These are phyloP conservation scores for Arctium minus DNA, from an alignment of 129 eudicot species.

Conservation along the genomic window DNA sequence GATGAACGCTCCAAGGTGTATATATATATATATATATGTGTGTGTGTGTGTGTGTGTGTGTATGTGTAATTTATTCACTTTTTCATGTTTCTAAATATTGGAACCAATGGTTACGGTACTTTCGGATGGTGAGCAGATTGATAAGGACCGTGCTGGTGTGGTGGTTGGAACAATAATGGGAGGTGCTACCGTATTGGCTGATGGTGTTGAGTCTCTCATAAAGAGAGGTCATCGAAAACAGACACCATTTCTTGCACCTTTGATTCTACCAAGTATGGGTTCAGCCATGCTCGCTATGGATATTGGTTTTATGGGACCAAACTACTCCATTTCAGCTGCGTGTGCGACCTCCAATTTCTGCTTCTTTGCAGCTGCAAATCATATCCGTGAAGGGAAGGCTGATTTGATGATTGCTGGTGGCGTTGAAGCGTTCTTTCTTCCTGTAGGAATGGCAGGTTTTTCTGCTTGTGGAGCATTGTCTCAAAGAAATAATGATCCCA, in stretches of 20 bases:
- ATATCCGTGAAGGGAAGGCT: constrained; percentile 1
- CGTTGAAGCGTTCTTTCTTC: neutral
- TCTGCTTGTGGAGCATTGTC: constrained; percentile 20
- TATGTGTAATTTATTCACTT: neutral
- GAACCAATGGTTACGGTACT: neutral
- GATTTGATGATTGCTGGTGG: constrained; percentile 29
- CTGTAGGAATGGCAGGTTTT: constrained; percentile 20
- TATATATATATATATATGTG: neutral
- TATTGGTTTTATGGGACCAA: neutral
- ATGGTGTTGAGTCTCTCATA: constrained; percentile 64
- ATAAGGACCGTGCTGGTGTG: constrained; percentile 73
- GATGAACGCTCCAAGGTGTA: constrained; percentile 44
- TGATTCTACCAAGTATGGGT: constrained; percentile 63
- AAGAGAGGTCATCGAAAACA: constrained; percentile 58
- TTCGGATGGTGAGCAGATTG: constrained; percentile 39
- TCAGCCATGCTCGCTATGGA: neutral
- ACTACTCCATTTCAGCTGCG: neutral
- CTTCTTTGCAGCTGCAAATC: neutral
- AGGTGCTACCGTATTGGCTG: constrained; percentile 51
- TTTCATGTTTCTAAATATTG: neutral
- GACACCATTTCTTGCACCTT: constrained; percentile 55
- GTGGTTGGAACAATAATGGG: constrained; percentile 82
- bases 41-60: neutral
- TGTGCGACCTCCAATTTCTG: neutral
- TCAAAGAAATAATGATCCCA: neutral